Evolutionary conservation across 2,329 filamentous ascomycete genomes (phyloP).

Genomic region (Apiospora rasikravindrae): DNA sequence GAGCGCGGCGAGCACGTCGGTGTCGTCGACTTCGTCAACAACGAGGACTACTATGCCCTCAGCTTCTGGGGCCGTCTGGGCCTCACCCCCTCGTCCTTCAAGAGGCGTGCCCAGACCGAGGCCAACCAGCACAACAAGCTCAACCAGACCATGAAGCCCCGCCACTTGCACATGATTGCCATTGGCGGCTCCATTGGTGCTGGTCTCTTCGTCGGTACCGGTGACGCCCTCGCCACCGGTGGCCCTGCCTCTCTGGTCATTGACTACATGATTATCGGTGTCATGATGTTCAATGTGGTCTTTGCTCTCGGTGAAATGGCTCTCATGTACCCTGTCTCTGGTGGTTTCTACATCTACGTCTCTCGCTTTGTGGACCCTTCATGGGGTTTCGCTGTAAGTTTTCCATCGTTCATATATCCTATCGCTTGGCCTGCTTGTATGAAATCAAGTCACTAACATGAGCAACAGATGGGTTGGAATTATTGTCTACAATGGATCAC

Average conservation of each 20-base stretch:
- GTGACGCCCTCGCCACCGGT: conserved; percentile 56
- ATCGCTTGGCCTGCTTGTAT: conserved; percentile 24
- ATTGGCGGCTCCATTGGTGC: conserved; percentile 78
- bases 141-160: conserved; percentile 28
- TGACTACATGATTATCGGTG: conserved; percentile 71
- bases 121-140: conserved; percentile 20
- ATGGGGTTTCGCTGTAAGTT: conserved; percentile 76
- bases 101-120: not conserved
- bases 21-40: conserved; percentile 18
- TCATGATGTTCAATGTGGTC: conserved; percentile 83
- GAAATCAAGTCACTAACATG: conserved; percentile 46
- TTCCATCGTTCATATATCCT: not conserved
- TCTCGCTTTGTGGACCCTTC: conserved; percentile 80
- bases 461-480: conserved; percentile 17
- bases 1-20: conserved; percentile 11
- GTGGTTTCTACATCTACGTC: conserved; percentile 83
- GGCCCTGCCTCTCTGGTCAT: conserved; percentile 72
- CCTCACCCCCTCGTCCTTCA: conserved; percentile 17
- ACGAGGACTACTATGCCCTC: conserved; percentile 17
- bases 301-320: conserved; percentile 84
- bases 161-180: conserved; percentile 66
- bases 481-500: conserved; percentile 18
- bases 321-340: conserved; percentile 76
- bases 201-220: conserved; percentile 74
- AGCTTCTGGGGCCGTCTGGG: conserved; percentile 20